Conservation (phyloP, 352 stramenopile species). For the Globisporangium radiosum region DNA sequence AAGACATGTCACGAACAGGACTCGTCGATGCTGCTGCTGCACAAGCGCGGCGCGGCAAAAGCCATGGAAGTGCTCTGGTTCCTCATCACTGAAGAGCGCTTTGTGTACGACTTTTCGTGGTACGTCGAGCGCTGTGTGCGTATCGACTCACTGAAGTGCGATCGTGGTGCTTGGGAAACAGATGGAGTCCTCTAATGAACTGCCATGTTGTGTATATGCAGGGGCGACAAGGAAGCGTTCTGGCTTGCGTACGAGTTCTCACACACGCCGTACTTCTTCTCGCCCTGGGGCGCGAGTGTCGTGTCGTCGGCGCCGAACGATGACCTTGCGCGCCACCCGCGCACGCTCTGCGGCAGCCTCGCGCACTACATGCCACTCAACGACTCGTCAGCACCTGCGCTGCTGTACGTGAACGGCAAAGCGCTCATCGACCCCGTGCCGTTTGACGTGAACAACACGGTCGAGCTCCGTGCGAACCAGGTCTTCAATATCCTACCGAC, state of each 20-base stretch:
- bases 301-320: conserved; percentile 38
- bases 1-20: conserved; percentile 55
- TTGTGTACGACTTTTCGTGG: conserved; percentile 43
- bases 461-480: conserved; percentile 20
- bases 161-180: not conserved
- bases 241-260: conserved; percentile 56
- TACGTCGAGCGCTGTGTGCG: no score
- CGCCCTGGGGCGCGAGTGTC: conserved; percentile 37
- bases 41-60: conserved; percentile 30
- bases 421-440: conserved; percentile 39
- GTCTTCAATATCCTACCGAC: conserved; percentile 40
- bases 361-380: conserved; percentile 40
- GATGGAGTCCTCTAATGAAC: no score
- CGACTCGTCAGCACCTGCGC: conserved; percentile 20
- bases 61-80: conserved; percentile 35
- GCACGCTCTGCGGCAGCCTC: conserved; percentile 49
- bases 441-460: conserved; percentile 23
- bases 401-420: conserved; percentile 54
- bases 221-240: conserved; percentile 60
- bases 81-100: conserved; percentile 35
- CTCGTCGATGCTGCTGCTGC: conserved; percentile 48
- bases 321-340: conserved; percentile 38
- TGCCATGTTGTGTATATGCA: not conserved
- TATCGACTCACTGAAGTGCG: not conserved
- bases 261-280: conserved; percentile 46